Evolutionary conservation across 805 yeast species (phyloP).

Genomic region (Alloascoidea africana): DNA sequence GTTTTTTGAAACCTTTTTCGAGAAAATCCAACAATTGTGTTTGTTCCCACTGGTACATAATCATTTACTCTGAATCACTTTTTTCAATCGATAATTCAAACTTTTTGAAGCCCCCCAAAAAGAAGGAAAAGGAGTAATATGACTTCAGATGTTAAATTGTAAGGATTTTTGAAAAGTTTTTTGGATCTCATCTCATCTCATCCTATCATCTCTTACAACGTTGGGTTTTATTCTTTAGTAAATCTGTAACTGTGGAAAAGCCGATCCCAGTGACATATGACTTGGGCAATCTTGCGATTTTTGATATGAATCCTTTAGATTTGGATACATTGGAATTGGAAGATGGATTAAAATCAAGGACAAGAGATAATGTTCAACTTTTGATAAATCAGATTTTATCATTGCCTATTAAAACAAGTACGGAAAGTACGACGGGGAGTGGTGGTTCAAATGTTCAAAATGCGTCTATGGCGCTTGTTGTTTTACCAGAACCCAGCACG

Average conservation of each 20-base stretch:
- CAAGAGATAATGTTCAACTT: conserved; percentile 89
- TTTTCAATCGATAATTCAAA: too few relatives aligned
- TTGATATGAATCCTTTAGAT: conserved; percentile 81
- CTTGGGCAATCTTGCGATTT: conserved; percentile 80
- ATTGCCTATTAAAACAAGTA: conserved; percentile 77
- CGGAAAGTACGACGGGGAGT: conserved; percentile 46
- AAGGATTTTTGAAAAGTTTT: too few relatives aligned
- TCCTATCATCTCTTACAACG: too few relatives aligned
- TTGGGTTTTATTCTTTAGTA: too few relatives aligned
- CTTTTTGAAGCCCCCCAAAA: too few relatives aligned
- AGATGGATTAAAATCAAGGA: conserved; percentile 40
- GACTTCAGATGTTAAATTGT: too few relatives aligned
- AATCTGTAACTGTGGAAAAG: conserved; percentile 81
- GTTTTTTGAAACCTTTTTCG: too few relatives aligned
- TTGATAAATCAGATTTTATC: conserved; percentile 82
- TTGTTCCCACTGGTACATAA: too few relatives aligned
- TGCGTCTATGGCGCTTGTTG: conserved; percentile 69
- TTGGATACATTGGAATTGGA: conserved; percentile 46
- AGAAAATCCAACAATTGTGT: too few relatives aligned
- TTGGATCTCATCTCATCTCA: too few relatives aligned
- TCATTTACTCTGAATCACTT: too few relatives aligned
- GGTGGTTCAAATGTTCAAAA: conserved; percentile 31
- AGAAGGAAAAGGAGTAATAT: too few relatives aligned
- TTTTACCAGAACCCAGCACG: conserved; percentile 72
- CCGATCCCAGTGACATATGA: conserved; percentile 83